phyloP scores from a whole-genome alignment of 176 grass and related monocot genomes.

The Musa beccarii region DNA sequence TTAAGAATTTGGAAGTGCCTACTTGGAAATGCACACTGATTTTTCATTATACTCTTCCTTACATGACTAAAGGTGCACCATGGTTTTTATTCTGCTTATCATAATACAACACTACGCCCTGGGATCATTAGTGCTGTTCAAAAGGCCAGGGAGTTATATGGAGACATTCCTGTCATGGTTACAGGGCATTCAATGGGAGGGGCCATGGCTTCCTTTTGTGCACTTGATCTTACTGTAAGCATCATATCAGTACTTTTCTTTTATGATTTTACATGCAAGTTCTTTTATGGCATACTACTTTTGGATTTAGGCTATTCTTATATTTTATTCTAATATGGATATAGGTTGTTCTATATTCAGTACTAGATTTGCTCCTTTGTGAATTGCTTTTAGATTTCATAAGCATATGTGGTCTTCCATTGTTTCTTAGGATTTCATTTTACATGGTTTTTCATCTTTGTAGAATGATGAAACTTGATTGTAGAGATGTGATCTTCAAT shows the following conservation, averaged over 20 bases:
- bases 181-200: conserved; percentile 21
- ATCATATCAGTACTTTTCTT: background rate
- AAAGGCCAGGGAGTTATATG: conserved; percentile 9
- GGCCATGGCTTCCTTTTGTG: conserved; percentile 21
- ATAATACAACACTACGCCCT: conserved; percentile 13
- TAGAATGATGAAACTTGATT: too few relatives aligned
- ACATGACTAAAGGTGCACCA: conserved; percentile 12
- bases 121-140: conserved; percentile 1
- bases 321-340: background rate
- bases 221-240: conserved; percentile 19
- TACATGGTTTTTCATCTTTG: too few relatives aligned
- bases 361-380: too few relatives aligned
- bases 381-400: too few relatives aligned
- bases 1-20: background rate
- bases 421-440: too few relatives aligned
- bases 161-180: conserved; percentile 13
- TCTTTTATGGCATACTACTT: background rate
- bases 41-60: background rate
- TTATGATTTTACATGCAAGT: background rate
- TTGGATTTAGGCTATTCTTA: background rate
- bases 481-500: too few relatives aligned
- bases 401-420: too few relatives aligned
- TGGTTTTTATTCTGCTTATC: conserved; percentile 23
- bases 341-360: too few relatives aligned
- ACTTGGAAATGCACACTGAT: background rate